Evolutionary conservation across 1,284 basidiomycete genomes (phyloP).

Genomic region (Leccinum pseudoinsigne): DNA sequence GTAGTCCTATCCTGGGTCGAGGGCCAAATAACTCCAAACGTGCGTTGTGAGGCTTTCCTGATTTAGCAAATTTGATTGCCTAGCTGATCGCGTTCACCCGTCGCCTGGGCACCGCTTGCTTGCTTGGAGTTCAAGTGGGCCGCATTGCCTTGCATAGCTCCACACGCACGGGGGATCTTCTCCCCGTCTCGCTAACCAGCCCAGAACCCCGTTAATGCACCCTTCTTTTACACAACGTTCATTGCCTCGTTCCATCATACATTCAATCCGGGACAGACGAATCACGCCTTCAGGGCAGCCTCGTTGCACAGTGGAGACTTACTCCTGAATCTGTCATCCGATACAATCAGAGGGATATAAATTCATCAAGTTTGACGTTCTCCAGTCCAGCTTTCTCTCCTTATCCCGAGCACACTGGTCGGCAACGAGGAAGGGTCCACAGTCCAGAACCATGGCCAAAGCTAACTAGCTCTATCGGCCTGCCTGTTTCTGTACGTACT

Average conservation of each 20-base stretch:
- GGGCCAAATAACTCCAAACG: constrained; percentile 35
- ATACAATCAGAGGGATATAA: neutral
- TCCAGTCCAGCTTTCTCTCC: neutral
- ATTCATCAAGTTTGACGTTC: neutral
- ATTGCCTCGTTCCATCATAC: constrained; percentile 10
- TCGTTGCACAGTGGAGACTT: constrained; percentile 1
- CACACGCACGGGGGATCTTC: neutral
- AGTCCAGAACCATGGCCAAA: constrained; percentile 11
- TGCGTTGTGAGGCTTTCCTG: constrained; percentile 10
- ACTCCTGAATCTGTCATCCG: neutral
- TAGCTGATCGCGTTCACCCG: constrained; percentile 14
- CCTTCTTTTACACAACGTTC: constrained; percentile 6
- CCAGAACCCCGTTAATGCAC: constrained; percentile 9
- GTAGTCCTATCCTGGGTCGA: constrained; percentile 31
- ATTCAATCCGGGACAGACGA: neutral
- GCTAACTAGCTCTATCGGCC: neutral
- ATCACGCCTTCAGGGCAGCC: neutral
- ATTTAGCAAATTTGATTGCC: constrained; percentile 15
- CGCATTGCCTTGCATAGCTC: constrained; percentile 17
- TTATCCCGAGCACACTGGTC: neutral
- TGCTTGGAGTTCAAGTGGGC: constrained; percentile 12
- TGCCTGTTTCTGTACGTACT: constrained; percentile 18
- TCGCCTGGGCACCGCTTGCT: constrained; percentile 22
- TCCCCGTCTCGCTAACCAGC: neutral
- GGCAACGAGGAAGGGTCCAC: neutral